Base-by-base conservation (phyloP, 1,284 basidiomycete species). In the Volvariella volvacea region DNA sequence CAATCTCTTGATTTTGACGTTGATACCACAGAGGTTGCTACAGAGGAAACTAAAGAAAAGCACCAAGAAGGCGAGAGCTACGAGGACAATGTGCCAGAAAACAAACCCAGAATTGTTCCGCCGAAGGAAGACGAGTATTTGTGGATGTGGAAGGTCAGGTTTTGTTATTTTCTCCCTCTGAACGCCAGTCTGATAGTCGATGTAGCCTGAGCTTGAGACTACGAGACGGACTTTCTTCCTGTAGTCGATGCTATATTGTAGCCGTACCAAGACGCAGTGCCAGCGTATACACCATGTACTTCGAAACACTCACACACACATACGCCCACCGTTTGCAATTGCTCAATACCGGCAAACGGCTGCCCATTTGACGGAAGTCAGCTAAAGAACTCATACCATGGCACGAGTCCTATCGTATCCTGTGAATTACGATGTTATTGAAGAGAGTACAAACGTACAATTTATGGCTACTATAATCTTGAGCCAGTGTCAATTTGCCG, bases 161-260 rank as follows among this genome's bases (percentile, higher is more conserved):
- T 36, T 21, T 25, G n/a, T 25, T 39, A 39, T 59, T 46, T 25
- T 38, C 39, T 41, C 46, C 17, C 2, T 39, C 41, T 1, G n/a
- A 34, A 41, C 25, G 21, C 8, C 30, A 22, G 37, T 42, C 4
- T 47, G 44, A 31, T 55, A 9, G 37, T 32, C 37, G 44, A 32
- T 25, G 20, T 46, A 90, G 87, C 80, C 88, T 15, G 82, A 89
- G 62, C 60, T 90, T 48, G 86, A 90, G 64, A 81, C 80, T 2
- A 80, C 80, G 9, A 73, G 86, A 55, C 72, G 75, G 55, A 88
- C 85, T n/a, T 90, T 90, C 64, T 90, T 89, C 65, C 60, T 90
- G 51, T 90, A 65, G 39, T 37, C 15, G 19, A 8, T 36, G 34
- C 34, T 15, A 28, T 28, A 28, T 28, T 28, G 25, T 28, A 28